Percentiles rank a stretch among this genome's conserved stretches.
These are phyloP conservation scores for Mucor lusitanicus DNA, from an alignment of 371 early-diverging fungal genomes.

Conservation along the genomic window DNA sequence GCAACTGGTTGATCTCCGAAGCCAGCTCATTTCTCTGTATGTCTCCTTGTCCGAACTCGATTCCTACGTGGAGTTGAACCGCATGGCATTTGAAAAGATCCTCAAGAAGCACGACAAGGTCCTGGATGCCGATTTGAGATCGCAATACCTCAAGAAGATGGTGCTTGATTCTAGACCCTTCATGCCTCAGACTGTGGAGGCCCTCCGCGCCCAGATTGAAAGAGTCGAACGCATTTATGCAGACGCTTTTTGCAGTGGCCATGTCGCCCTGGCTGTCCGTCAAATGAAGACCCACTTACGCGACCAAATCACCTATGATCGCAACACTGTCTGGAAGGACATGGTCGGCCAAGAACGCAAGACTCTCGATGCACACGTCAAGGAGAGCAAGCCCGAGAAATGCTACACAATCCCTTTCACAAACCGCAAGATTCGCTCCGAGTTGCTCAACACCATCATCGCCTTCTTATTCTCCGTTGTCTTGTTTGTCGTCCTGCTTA, in stretches of 20 bases:
- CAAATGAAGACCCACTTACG: slow-evolving; percentile 70
- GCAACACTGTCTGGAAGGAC: slow-evolving; percentile 84
- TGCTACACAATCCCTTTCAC: slow-evolving; percentile 43
- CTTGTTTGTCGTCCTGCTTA: slow-evolving; percentile 58
- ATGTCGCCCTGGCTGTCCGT: slow-evolving; percentile 53
- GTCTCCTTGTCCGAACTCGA: slow-evolving; percentile 83
- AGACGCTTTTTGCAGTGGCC: slow-evolving; percentile 58
- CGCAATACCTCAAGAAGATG: slow-evolving; percentile 60
- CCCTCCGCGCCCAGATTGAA: slow-evolving; percentile 53
- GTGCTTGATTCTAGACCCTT: slow-evolving; percentile 66
- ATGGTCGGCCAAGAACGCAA: slow-evolving; percentile 76
- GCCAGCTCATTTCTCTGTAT: slow-evolving; percentile 65
- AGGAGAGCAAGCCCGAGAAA: slow-evolving; percentile 48
- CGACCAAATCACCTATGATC: slow-evolving; percentile 75
- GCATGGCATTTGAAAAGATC: slow-evolving; percentile 93
- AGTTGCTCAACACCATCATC: slow-evolving; percentile 27
- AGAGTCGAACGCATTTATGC: slow-evolving; percentile 68
- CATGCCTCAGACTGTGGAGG: slow-evolving; percentile 51
- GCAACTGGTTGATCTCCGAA: slow-evolving; percentile 31
- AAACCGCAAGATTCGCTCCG: slow-evolving; percentile 21
- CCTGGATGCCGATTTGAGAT: slow-evolving; percentile 48
- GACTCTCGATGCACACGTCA: slow-evolving; percentile 51
- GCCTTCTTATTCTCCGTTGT: slow-evolving; percentile 48
- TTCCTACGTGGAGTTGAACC: slow-evolving; percentile 89
- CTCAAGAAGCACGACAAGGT: slow-evolving; percentile 98